These are phyloP conservation scores for Aspergillus sp. DNA, from an alignment of 2,329 filamentous ascomycete species.

Conservation along the genomic window DNA sequence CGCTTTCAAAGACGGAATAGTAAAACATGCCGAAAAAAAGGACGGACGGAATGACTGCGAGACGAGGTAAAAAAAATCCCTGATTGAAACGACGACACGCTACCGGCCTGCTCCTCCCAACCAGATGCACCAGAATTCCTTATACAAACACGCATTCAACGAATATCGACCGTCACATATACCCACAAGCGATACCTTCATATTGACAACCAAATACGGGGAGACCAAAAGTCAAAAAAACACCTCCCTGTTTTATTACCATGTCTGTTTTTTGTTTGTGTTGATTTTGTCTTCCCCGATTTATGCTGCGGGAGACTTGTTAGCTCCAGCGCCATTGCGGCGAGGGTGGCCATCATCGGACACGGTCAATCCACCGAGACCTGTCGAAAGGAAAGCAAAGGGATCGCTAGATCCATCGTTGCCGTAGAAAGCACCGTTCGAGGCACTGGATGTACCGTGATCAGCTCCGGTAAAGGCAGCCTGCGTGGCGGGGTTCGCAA, in stretches of 20 bases:
- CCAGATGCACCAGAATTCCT: slow-evolving; percentile 41
- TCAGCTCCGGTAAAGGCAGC: slow-evolving; percentile 87
- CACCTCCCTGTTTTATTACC: not conserved
- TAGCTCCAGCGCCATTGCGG: slow-evolving; percentile 41
- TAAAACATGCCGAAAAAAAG: slow-evolving; percentile 20
- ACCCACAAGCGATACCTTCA: slow-evolving; percentile 32
- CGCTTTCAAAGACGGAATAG: slow-evolving; percentile 19
- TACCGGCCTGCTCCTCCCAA: slow-evolving; percentile 41
- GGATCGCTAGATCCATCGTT: slow-evolving; percentile 54
- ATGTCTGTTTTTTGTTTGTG: not conserved
- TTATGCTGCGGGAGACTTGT: slow-evolving; percentile 37
- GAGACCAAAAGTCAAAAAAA: slow-evolving; percentile 10
- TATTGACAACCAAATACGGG: slow-evolving; percentile 30
- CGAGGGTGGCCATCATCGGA: slow-evolving; percentile 41
- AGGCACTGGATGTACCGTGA: slow-evolving; percentile 71
- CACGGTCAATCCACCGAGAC: slow-evolving; percentile 57
- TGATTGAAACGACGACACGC: slow-evolving; percentile 35
- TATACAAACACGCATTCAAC: slow-evolving; percentile 39
- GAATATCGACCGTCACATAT: slow-evolving; percentile 34
- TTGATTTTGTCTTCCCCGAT: not conserved
- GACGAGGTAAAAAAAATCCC: slow-evolving; percentile 21
- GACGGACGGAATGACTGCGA: slow-evolving; percentile 15
- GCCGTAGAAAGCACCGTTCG: slow-evolving; percentile 67
- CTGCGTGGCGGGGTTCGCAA: slow-evolving; percentile 90
- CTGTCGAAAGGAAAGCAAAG: slow-evolving; percentile 60